Conservation (phyloP, 495 filamentous ascomycete genomes). For the Tuber aestivum region DNA sequence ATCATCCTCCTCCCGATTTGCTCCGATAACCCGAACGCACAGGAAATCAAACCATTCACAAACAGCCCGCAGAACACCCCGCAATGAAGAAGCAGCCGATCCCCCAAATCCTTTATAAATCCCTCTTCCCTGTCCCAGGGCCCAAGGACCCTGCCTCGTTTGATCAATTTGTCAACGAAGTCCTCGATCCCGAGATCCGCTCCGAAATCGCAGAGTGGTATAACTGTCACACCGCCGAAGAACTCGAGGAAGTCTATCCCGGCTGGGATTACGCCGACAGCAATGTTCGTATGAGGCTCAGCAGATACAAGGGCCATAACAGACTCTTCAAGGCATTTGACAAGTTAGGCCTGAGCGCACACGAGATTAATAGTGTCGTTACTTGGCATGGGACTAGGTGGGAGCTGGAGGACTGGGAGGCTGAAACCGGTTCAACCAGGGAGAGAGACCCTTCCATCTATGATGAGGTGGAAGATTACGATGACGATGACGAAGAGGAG, state of each 20-base stretch:
- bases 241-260: constrained; percentile 26
- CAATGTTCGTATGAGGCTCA: constrained; percentile 29
- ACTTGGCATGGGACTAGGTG: constrained; percentile 34
- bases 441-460: neutral
- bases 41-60: constrained; percentile 2
- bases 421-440: neutral
- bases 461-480: neutral
- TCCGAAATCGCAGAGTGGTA: constrained; percentile 32
- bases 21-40: neutral
- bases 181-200: constrained; percentile 33
- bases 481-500: neutral
- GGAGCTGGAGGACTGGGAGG: constrained; percentile 11
- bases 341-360: constrained; percentile 30
- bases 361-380: constrained; percentile 29
- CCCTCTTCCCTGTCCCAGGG: constrained; percentile 25
- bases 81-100: constrained; percentile 34
- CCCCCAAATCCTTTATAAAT: constrained; percentile 28
- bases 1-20: neutral
- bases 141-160: constrained; percentile 30
- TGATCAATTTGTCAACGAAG: constrained; percentile 28
- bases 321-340: constrained; percentile 34
- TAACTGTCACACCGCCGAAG: constrained; percentile 24
- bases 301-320: constrained; percentile 22
- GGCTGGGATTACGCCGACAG: constrained; percentile 32
- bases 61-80: neutral